Evolutionary conservation across 768 basidiomycete species (phyloP), one percentile per base, ranked within the genome.

Genomic region (Pleurotus sapidus): DNA sequence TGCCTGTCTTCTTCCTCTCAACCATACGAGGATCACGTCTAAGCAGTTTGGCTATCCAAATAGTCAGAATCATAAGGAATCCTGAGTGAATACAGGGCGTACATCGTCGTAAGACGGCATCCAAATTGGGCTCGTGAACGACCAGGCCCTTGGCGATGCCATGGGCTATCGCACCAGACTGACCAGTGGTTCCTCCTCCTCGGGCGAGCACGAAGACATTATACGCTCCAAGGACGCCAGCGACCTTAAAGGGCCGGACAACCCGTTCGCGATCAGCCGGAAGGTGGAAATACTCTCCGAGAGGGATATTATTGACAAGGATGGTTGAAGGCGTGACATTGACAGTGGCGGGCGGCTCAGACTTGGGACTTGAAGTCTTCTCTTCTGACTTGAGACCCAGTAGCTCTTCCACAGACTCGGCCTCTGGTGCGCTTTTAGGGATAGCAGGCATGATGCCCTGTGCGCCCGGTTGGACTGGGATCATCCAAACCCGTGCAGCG

Each of bases 21-120:
- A 97, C 95, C 92, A 96, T 92, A 72, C 97, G 89, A 46, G 95
- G 93, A 78, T 99, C 96, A 65, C 95, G 86, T 70, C 86, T 84
- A 57, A 93, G 73, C 47, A 95, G 76, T 76, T 93, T 89, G 58
- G 91, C 95, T 97, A 57, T 60, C 48, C 60, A 53, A 14, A 14
- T 20, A 42, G 34, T 30, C 8, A 20, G 12, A 23, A 42, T 11
- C 15, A n/a, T 11, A 11, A 37, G 9, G 37, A 5, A 42, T 17
- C 3, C 11, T 5, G 23, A 40, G n/a, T 39, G 58, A 17, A 38
- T 8, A 4, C 20, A 37, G 2, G 24, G 72, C 83, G 46, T 65
- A 94, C 95, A 88, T 81, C 83, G 84, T 66, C 81, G 80, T 62
- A 99, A 73, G 43, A 93, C 76, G 3, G 72, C 69, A 55, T 83